Conservation (phyloP, 257 asterid genomes). For the Catharanthus roseus region DNA sequence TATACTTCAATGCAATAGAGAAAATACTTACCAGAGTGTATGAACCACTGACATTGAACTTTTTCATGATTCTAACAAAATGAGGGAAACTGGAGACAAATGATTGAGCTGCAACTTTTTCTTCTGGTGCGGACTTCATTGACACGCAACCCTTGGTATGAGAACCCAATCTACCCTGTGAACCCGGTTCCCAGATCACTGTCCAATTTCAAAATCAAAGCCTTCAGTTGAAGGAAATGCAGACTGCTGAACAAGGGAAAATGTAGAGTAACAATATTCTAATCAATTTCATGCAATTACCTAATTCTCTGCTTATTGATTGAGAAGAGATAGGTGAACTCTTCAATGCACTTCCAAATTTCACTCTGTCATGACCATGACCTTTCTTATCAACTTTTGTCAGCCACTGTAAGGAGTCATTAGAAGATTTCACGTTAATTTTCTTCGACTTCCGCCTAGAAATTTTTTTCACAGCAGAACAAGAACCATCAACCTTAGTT, state of each 20-base stretch:
- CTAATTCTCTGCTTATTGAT: slow-evolving; percentile 43
- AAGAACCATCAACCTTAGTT: slow-evolving; percentile 29
- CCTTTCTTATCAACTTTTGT: slow-evolving; percentile 20
- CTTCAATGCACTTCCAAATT: slow-evolving; percentile 6
- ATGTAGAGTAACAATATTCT: background rate
- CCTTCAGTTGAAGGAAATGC: slow-evolving; percentile 11
- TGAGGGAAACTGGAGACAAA: slow-evolving; percentile 74
- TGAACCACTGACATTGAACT: slow-evolving; percentile 84
- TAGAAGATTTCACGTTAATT: slow-evolving; percentile 32
- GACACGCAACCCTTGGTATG: slow-evolving; percentile 76
- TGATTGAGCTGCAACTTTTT: slow-evolving; percentile 75
- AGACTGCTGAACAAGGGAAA: slow-evolving; percentile 2
- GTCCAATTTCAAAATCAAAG: slow-evolving; percentile 25
- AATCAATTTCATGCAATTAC: slow-evolving; percentile 24
- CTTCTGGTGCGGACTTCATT: slow-evolving; percentile 88
- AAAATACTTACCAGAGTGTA: slow-evolving; percentile 75
- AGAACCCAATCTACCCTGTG: slow-evolving; percentile 50
- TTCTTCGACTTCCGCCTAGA: slow-evolving; percentile 46
- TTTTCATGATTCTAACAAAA: slow-evolving; percentile 84
- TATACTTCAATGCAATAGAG: background rate
- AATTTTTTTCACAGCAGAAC: slow-evolving; percentile 28
- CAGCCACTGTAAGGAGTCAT: slow-evolving; percentile 15
- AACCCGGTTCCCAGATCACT: slow-evolving; percentile 43
- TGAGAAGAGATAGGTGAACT: slow-evolving; percentile 30
- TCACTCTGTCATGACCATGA: slow-evolving; percentile 18